Conservation (phyloP, 805 yeast genomes). For the Yarrowia sp. region DNA sequence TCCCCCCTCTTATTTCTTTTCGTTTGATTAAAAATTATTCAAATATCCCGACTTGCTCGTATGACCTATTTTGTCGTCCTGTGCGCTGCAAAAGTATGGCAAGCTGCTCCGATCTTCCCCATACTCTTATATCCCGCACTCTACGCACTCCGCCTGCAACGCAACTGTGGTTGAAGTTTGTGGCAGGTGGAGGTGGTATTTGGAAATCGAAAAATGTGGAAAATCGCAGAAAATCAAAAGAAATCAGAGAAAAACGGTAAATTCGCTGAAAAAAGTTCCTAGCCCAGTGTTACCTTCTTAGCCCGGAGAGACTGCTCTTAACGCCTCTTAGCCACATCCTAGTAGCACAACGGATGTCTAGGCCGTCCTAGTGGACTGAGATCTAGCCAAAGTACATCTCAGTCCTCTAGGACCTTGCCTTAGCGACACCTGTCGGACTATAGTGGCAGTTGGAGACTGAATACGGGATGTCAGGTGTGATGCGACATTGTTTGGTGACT, state of each 20-base stretch:
- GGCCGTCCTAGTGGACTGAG: too few relatives aligned
- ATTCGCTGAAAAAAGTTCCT: too few relatives aligned
- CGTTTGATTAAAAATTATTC: constrained; percentile 1
- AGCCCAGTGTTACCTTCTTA: too few relatives aligned
- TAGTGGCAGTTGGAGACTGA: too few relatives aligned
- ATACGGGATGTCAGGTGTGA: too few relatives aligned
- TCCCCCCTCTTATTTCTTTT: background rate
- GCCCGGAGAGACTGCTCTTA: too few relatives aligned
- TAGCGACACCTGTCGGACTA: too few relatives aligned
- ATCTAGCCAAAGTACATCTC: too few relatives aligned
- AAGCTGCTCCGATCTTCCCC: background rate
- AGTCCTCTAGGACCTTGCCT: too few relatives aligned
- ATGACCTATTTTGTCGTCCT: background rate
- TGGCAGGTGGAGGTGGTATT: background rate
- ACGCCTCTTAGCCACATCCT: too few relatives aligned
- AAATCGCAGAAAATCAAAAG: background rate
- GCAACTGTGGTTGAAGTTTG: background rate
- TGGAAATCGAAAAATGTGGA: background rate
- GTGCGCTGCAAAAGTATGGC: background rate
- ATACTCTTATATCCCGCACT: constrained; percentile 1
- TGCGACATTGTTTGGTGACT: too few relatives aligned
- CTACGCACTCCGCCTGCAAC: background rate
- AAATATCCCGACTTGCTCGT: background rate
- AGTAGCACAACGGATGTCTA: too few relatives aligned
- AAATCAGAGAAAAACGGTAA: background rate